Conservation (phyloP, 2,329 filamentous ascomycete genomes). For the Xylariaceae sp. region DNA sequence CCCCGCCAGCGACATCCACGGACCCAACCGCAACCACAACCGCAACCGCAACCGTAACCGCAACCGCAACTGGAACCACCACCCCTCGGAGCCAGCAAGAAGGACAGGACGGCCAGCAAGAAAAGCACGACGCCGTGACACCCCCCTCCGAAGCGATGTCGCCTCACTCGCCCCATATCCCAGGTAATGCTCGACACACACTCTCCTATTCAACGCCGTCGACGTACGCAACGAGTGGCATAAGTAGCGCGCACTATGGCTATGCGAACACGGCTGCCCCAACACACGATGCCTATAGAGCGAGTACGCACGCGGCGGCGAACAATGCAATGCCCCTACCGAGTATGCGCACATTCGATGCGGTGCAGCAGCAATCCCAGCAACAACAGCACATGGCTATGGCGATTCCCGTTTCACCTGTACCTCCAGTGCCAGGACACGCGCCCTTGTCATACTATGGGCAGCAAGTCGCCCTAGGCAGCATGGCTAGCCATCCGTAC, state of each 20-base stretch:
- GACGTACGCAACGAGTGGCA: slow-evolving; percentile 26
- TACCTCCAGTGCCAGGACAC: slow-evolving; percentile 34
- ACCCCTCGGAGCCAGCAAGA: slow-evolving; percentile 14
- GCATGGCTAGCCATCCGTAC: slow-evolving; percentile 33
- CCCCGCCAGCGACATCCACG: slow-evolving; percentile 15
- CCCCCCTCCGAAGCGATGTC: slow-evolving; percentile 28
- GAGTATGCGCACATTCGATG: slow-evolving; percentile 41
- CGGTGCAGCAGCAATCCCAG: slow-evolving; percentile 29
- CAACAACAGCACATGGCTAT: slow-evolving; percentile 35
- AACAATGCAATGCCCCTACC: slow-evolving; percentile 36
- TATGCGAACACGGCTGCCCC: slow-evolving; percentile 25
- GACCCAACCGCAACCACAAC: background rate
- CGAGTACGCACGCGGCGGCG: slow-evolving; percentile 25
- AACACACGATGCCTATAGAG: slow-evolving; percentile 35
- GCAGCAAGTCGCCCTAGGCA: slow-evolving; percentile 33
- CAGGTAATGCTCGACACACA: slow-evolving; percentile 27
- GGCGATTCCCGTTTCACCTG: slow-evolving; percentile 34
- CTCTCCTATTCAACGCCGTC: slow-evolving; percentile 27
- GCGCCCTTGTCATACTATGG: slow-evolving; percentile 40
- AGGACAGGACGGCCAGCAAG: slow-evolving; percentile 13
- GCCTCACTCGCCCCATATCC: slow-evolving; percentile 28
- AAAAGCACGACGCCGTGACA: slow-evolving; percentile 20
- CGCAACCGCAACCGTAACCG: too few species aligned
- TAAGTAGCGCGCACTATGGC: slow-evolving; percentile 29
- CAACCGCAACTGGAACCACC: background rate